Base-by-base conservation (phyloP, 441 rosid species). In the Viola pubescens region DNA sequence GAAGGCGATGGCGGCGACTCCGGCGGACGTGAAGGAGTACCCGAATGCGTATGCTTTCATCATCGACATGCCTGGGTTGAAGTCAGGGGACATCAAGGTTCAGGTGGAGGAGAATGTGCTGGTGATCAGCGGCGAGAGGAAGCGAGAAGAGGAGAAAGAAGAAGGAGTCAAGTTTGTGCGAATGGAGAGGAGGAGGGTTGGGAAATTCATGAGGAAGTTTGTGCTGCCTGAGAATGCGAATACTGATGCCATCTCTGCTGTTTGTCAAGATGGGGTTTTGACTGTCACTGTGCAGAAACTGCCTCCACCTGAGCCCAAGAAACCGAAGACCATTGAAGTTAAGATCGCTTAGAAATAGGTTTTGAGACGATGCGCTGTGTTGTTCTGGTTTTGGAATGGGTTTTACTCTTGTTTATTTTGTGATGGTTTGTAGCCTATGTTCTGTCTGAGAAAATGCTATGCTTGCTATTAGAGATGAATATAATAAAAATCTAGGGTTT, bases 221-320 rank as follows among this genome's bases (percentile, higher is more conserved):
- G 77, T 57, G 44, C 48, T 92, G 68, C 95, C 95, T 10, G 91
- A 89, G 39, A 87, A 89, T 62, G 97, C 94, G 0, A 84, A 87
- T 53, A 56, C 73, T 6, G 94, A 89, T 0, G 75, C 79, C 42
- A 75, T 89, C 1, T 71, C 91, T 13, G 94, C 96, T 3, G 83
- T 69, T 40, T 88, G 83, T 71, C 70, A 78, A 37, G 94, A 89
- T 3, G 97, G 98, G 7, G 95, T 88, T 0, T 37, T 91, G 75
- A 85, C 73, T 10, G 89, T 91, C 1, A 82, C 85, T 1, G 87
- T 89, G 34, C 73, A 82, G 81, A 91, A 91, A 62, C 62, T 81
- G 70, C 91, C 91, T 0, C 92, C 98, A 5, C 95, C 95, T 3
- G 86, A 86, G 73, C 95, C 89, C 4, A 86, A 85, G 79, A 88